A percentile compares a stretch with the other conserved stretches of the same genome.
Evolutionary conservation across 192 early-diverging fungal genomes (phyloP).

Genomic region (Kappamyces sp.): DNA sequence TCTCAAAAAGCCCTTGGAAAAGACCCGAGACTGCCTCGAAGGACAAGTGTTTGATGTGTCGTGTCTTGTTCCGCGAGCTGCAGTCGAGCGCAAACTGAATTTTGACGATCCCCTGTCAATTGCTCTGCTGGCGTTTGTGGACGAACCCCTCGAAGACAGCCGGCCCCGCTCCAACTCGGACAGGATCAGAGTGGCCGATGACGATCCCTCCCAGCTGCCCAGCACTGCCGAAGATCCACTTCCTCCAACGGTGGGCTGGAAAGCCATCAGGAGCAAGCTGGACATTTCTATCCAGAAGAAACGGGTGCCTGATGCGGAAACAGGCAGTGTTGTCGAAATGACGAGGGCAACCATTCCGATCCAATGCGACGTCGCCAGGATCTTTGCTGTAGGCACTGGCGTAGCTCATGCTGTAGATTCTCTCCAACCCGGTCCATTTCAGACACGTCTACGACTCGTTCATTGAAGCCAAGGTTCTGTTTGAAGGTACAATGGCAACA

Average conservation of each 20-base stretch:
- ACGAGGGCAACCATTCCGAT: slow-evolving; percentile 22
- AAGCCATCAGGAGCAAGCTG: slow-evolving; percentile 27
- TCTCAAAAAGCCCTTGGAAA: not conserved
- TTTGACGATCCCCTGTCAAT: slow-evolving; percentile 3
- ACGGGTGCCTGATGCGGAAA: slow-evolving; percentile 14
- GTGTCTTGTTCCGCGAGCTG: not conserved
- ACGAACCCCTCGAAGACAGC: not conserved
- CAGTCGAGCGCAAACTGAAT: not conserved
- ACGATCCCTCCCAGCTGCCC: too few relatives aligned
- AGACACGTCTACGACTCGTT: slow-evolving; percentile 38
- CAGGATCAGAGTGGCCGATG: too few relatives aligned
- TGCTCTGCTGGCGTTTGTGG: slow-evolving; percentile 6
- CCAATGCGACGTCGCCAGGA: slow-evolving; percentile 39
- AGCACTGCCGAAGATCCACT: too few relatives aligned
- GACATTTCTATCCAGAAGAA: slow-evolving; percentile 38
- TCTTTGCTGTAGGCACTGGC: slow-evolving; percentile 29
- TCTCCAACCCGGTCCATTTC: slow-evolving; percentile 53
- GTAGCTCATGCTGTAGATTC: slow-evolving; percentile 17
- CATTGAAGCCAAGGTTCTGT: slow-evolving; percentile 15
- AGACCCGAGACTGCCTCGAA: slow-evolving; percentile 1
- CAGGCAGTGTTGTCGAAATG: slow-evolving; percentile 31
- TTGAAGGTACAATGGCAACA: not conserved
- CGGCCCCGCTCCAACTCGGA: too few relatives aligned
- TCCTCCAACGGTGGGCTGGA: slow-evolving; percentile 24
- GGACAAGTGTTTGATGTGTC: slow-evolving; percentile 9